Base-by-base conservation (phyloP, 2,329 filamentous ascomycete species). In the Drechslerella stenobrocha region DNA sequence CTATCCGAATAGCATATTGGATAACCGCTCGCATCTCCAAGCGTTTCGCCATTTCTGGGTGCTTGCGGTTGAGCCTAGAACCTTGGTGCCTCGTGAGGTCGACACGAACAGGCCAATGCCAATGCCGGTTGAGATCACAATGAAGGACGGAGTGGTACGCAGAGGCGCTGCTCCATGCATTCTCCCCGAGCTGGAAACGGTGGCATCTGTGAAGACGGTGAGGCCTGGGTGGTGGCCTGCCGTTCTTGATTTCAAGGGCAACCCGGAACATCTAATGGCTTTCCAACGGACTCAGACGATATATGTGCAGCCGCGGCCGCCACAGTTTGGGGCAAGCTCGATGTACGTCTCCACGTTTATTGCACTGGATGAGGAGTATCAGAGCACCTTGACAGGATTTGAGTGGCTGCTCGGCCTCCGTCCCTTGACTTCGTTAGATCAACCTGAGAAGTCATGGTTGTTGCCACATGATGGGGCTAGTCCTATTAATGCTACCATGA, bases 11-110 rank as follows among this genome's bases (percentile, higher is more conserved):
- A 87, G 84, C 26, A 89, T 97, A 1, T 87, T 95, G 73, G 93
- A 98, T 77, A 97, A 97, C 74, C 87, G 89, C 71, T 90, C 90
- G 8, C 93, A 98, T 73, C 81, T 98, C 3, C 93, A 98, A 78
- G 93, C 95, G 2, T 93, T 98, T 78, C 85, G 95, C 3, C 92
- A 98, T 77, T 88, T 98, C 74, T 98, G 93, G 93, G 92, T 96
- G 8, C 81, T 98, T 2, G 93, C 93, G 1, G 87, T 89, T 0
- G 93, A 98, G 73, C 84, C 90, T 7, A 84, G 95, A 52, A 97
- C 92, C 74, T 82, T 98, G 0, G 84, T 98, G 0, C 84, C 89
- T 15, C 88, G 92, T 69, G 93, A 98, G 72, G 83, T 93, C 2
- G 86, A 93, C 64, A 95, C 89, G 0, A 85, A 87, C 37, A 85